These are phyloP conservation scores for Mycena alexandri DNA, from an alignment of 768 basidiomycete genomes.

Conservation along the genomic window DNA sequence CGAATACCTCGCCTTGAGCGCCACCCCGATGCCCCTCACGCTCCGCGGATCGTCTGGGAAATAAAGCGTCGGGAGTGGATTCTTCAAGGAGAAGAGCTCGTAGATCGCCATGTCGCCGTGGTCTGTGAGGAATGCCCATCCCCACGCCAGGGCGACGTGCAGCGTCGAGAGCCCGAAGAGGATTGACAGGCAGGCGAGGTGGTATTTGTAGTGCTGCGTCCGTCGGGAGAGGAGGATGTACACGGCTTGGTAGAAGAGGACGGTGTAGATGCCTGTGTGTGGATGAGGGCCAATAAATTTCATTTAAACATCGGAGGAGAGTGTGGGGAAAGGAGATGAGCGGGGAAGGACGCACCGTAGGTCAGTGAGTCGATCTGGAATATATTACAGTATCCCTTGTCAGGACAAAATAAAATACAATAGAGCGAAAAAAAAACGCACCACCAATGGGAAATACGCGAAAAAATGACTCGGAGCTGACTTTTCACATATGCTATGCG, in stretches of 20 bases:
- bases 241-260: constrained; percentile 23
- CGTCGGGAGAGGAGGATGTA: constrained; percentile 1
- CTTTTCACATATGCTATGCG: too few species aligned
- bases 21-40: constrained; percentile 1
- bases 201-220: not conserved
- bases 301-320: too few species aligned
- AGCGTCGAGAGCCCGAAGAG: constrained; percentile 29
- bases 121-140: constrained; percentile 29
- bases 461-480: too few species aligned
- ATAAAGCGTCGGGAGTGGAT: constrained; percentile 18
- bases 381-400: too few species aligned
- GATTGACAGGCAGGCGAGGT: constrained; percentile 15
- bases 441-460: too few species aligned
- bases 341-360: too few species aligned
- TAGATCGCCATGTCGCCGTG: constrained; percentile 18
- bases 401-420: too few species aligned
- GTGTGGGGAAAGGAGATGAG: too few species aligned
- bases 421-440: too few species aligned
- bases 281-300: too few species aligned
- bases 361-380: too few species aligned
- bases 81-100: constrained; percentile 13
- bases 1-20: constrained; percentile 12
- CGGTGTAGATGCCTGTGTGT: constrained; percentile 17
- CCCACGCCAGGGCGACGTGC: constrained; percentile 23
- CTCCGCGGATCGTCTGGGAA: constrained; percentile 3